Percentiles rank a stretch among this genome's conserved stretches.
phyloP scores from a whole-genome alignment of 495 filamentous ascomycete genomes.

The Parathielavia appendiculata region DNA sequence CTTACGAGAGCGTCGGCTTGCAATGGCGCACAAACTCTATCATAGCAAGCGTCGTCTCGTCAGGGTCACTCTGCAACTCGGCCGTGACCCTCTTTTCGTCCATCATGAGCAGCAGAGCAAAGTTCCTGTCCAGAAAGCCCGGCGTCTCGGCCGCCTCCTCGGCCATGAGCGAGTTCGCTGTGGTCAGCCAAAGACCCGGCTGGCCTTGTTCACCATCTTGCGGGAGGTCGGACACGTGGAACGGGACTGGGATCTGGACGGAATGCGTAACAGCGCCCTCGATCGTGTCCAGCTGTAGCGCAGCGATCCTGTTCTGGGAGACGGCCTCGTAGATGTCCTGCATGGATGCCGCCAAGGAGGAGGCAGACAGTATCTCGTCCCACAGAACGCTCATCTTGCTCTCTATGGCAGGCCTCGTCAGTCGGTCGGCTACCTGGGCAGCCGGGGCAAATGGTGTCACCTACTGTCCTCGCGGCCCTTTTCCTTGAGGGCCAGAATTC shows the following conservation, averaged over 20 bases:
- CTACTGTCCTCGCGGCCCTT: slow-evolving; percentile 71
- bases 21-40: slow-evolving; percentile 77
- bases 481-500: slow-evolving; percentile 70
- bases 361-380: slow-evolving; percentile 65
- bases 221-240: slow-evolving; percentile 68
- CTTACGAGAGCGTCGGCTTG: slow-evolving; percentile 73
- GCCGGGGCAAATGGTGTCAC: slow-evolving; percentile 18
- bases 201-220: slow-evolving; percentile 57
- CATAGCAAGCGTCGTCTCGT: slow-evolving; percentile 65
- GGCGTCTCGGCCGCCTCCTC: slow-evolving; percentile 59
- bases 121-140: slow-evolving; percentile 70
- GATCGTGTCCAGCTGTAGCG: slow-evolving; percentile 44
- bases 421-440: not conserved
- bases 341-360: slow-evolving; percentile 78
- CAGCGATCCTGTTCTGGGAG: slow-evolving; percentile 74
- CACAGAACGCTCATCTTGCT: slow-evolving; percentile 54
- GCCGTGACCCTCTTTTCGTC: slow-evolving; percentile 77
- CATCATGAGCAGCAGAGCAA: slow-evolving; percentile 77
- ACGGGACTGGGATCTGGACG: slow-evolving; percentile 78
- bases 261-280: slow-evolving; percentile 57
- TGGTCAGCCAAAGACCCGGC: slow-evolving; percentile 80
- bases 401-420: slow-evolving; percentile 31
- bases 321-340: slow-evolving; percentile 74
- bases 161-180: slow-evolving; percentile 66
- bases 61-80: slow-evolving; percentile 72